Evolutionary conservation across 2,329 filamentous ascomycete genomes (phyloP), one percentile per base, ranked within the genome.

Genomic region (Clonostachys rhizophaga): DNA sequence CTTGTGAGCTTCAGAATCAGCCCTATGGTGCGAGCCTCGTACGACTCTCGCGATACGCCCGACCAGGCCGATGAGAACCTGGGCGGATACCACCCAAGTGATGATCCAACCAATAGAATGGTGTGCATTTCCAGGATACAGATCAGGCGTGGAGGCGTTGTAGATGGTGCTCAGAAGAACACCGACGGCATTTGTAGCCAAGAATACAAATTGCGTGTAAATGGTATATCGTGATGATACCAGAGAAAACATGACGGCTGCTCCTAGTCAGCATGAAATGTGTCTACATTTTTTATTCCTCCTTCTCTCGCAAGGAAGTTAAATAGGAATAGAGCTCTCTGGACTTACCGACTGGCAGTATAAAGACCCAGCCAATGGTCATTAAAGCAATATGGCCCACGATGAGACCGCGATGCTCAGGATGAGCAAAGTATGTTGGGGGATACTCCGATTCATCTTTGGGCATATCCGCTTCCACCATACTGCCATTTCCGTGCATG

Each of bases 91-190:
- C 5, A 91, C 72, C 74, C 81, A 87, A 4, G 87, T 92, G 33
- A 86, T 76, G 40, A 89, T 74, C 92, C 92, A 97, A 47, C 91
- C 91, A 40, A 92, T 77, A 64, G 88, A 91, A 70, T 91, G 84
- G 64, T 96, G 91, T n/a, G 86, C 81, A 61, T 95, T 95, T 61
- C 87, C 85, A 34, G 84, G 83, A 62, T 96, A 96, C 18, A 96
- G 71, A 60, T 96, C 89, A 1, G 91, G 90, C 0, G 90, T 95
- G 52, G 79, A 83, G 49, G 79, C 75, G 62, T 94, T 90, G 72
- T 96, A 96, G 34, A 89, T 70, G 44, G 80, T 76, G 8, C 80
- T 83, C 24, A 87, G 62, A 13, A 89, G 58, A 20, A 91, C 55
- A 16, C 85, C 88, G 2, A 85, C 55, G 4, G 72, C 75, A 60